Evolutionary conservation across 1,139 yeast species (phyloP), one percentile per base, ranked within the genome.

Genomic region (Zygosaccharomyces pseudobailii): DNA sequence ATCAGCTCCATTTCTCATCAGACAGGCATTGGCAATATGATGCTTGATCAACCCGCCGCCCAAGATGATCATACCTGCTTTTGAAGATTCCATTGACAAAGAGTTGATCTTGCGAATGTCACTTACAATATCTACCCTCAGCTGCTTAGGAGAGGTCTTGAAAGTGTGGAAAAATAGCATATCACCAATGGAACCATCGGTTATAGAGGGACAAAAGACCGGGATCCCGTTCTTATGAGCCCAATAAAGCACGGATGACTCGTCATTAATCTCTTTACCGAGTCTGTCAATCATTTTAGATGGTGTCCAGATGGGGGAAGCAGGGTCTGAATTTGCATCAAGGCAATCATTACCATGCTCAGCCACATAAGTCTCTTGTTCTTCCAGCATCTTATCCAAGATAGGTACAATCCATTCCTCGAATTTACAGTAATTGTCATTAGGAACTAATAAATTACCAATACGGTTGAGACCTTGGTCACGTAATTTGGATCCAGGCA

Each of bases 1-100:
- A 67, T 92, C 99, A 21, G 99, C 98, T 58, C 99, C 99, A 61
- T 92, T 94, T 74, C 99, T 84, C 99, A 92, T 92, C 61, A 92
- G 75, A 68, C 97, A 90, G 5, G 99, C 98, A 66, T 92, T 92
- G 63, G 96, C 90, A 58, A 92, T 92, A 66, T 92, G 99, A 67
- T 92, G 99, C 72, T 92, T 92, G 61, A 92, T 80, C 51, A 92
- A 73, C 35, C 99, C 99, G 61, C 98, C 98, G 46, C 99, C 99
- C 46, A 92, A 77, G 53, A 92, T 84, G 49, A 92, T 73, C 97
- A 92, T 92, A 54, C 98, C 97, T 2, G 99, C 97, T 55, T 75
- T 79, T 32, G 85, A 78, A n/a, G 99, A 97, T 50, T 84, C 94
- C 95, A 92, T 89, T 9, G 97, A 83, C 84, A 90, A 77, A 49